Percentiles rank a stretch among this genome's conserved stretches.
These are phyloP conservation scores for Protomyces macrosporus DNA, from an alignment of 1,139 yeast genomes.

Conservation along the genomic window DNA sequence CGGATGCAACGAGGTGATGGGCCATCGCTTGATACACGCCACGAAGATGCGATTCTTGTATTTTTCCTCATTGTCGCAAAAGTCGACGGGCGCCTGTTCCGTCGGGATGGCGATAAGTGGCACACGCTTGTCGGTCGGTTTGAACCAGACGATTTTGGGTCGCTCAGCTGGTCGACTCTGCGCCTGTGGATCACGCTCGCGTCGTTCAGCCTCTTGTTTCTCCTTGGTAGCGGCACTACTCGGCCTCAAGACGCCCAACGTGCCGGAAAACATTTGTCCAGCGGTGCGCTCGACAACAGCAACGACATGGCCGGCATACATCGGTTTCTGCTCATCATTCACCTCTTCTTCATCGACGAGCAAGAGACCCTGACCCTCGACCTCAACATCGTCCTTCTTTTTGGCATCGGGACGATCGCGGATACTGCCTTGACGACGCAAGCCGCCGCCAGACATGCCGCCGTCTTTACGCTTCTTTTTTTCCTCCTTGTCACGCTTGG, in stretches of 20 bases:
- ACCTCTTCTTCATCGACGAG: slow-evolving; percentile 94
- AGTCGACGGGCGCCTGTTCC: slow-evolving; percentile 94
- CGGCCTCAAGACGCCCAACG: slow-evolving; percentile 87
- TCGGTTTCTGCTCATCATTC: slow-evolving; percentile 84
- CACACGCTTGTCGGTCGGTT: slow-evolving; percentile 95
- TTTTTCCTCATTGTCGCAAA: slow-evolving; percentile 82
- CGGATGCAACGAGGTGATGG: slow-evolving; percentile 95
- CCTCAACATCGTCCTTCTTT: slow-evolving; percentile 96
- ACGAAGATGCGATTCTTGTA: slow-evolving; percentile 80
- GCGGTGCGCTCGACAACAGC: slow-evolving; percentile 97
- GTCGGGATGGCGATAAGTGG: slow-evolving; percentile 98
- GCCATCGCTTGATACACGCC: slow-evolving; percentile 97
- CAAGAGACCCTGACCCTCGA: slow-evolving; percentile 89
- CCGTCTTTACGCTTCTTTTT: slow-evolving; percentile 76
- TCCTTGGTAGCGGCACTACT: slow-evolving; percentile 91
- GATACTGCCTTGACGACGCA: slow-evolving; percentile 82
- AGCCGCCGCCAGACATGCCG: slow-evolving; percentile 42
- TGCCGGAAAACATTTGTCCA: slow-evolving; percentile 86
- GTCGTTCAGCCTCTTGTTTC: slow-evolving; percentile 53
- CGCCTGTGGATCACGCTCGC: slow-evolving; percentile 42
- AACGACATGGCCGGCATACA: slow-evolving; percentile 96
- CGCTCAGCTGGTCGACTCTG: slow-evolving; percentile 42
- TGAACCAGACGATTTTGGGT: slow-evolving; percentile 98
- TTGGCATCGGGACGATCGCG: slow-evolving; percentile 97
- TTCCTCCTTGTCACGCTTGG: slow-evolving; percentile 93